Evolutionary conservation across 192 early-diverging fungal genomes (phyloP).

Genomic region (Rhizoclosmatium sp.): DNA sequence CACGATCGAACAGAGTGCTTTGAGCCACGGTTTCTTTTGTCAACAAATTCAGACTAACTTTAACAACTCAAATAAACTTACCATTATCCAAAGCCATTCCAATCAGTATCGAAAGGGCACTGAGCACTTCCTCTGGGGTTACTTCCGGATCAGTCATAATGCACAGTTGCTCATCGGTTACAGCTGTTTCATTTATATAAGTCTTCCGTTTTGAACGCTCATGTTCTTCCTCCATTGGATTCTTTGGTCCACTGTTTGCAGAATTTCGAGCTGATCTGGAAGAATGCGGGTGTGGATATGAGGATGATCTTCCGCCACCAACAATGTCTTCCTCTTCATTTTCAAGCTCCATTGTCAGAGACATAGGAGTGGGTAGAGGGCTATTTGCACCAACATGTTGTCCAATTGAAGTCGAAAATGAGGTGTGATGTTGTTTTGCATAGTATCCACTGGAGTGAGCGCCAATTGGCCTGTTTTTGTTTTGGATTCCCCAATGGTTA

Average conservation of each 20-base stretch:
- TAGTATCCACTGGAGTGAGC: slow-evolving; percentile 56
- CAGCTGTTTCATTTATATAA: slow-evolving; percentile 34
- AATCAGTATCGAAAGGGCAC: slow-evolving; percentile 41
- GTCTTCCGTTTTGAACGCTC: background rate
- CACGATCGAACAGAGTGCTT: slow-evolving; percentile 37
- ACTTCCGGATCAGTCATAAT: slow-evolving; percentile 52
- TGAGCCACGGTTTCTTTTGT: slow-evolving; percentile 19
- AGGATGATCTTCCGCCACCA: slow-evolving; percentile 11
- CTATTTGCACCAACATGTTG: slow-evolving; percentile 15
- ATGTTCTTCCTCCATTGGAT: background rate
- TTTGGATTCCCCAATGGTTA: slow-evolving; percentile 6
- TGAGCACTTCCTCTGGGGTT: slow-evolving; percentile 33
- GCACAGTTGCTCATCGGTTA: slow-evolving; percentile 43
- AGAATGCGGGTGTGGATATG: background rate
- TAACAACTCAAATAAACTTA: background rate
- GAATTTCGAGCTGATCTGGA: background rate
- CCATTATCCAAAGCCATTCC: slow-evolving; percentile 37
- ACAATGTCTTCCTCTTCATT: slow-evolving; percentile 20
- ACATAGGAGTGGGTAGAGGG: background rate
- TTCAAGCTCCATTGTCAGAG: slow-evolving; percentile 15
- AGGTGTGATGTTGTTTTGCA: slow-evolving; percentile 41
- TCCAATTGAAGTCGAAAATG: slow-evolving; percentile 5
- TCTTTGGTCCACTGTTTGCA: background rate
- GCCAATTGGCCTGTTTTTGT: slow-evolving; percentile 42
- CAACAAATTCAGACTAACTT: background rate